Base-by-base conservation (phyloP, 208 protist genomes). In the Jaenimonas drosophilae region DNA sequence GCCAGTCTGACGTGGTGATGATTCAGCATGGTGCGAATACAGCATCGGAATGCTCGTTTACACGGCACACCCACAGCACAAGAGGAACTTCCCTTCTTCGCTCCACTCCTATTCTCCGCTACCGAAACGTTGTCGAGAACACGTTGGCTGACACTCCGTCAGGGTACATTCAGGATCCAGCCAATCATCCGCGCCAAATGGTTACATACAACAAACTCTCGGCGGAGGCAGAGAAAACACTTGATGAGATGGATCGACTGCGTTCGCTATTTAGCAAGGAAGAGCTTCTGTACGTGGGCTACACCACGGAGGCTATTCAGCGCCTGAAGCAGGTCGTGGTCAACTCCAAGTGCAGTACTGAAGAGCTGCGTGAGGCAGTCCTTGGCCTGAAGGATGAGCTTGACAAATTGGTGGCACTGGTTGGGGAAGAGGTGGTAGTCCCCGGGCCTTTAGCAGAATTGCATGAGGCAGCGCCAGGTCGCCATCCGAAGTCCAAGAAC, bases 151-250 rank as follows among this genome's bases (percentile, higher is more conserved):
- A 84, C 37, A 88, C 74, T 3, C 74, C 71, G 0, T 81, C 74
- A 2, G 79, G 74, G 23, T 88, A 88, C 54, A 65, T 81, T 27
- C 70, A 79, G 45, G 79, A 88, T 55, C 74, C 74, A 26, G 59
- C 56, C 24, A 65, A 45, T 27, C 26, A 65, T 34, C 74, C 74
- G 16, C 26, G 21, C 32, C 59, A 40, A 42, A 84, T 84, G 74
- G 47, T 63, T 21, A 58, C 54, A 2, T 81, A 84, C 49, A 54
- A 64, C 4, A 49, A 43, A 26, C 29, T 58, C 29, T 42, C 59
- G 36, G 11, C 42, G 6, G 49, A 55, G 46, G 36, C 29, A 14
- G 30, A 62, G 30, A 61, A 44, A n/a, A 45, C 50, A 1, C 9
- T 84, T 0, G 70, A 84, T 42, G 60, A 49, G 30, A 66, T 78